A percentile compares a stretch with the other conserved stretches of the same genome.
Conservation (phyloP, 1,139 yeast species). For the Yamadazyma triangularis region DNA sequence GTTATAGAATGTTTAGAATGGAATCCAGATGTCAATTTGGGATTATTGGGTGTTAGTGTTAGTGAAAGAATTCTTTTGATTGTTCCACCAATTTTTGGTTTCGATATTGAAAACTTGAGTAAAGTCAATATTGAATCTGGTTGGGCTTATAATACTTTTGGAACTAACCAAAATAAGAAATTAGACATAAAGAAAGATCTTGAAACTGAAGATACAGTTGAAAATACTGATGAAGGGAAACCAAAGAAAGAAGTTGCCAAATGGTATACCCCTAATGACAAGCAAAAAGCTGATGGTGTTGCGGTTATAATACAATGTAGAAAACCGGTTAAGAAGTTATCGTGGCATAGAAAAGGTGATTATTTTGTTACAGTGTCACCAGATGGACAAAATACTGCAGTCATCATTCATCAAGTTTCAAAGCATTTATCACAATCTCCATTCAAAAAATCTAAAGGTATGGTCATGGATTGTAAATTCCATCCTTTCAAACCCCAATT, state of each 20-base stretch:
- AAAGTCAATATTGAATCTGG: conserved; percentile 81
- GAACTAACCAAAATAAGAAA: conserved; percentile 40
- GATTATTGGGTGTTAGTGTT: conserved; percentile 77
- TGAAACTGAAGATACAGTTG: conserved; percentile 33
- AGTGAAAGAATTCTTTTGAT: conserved; percentile 76
- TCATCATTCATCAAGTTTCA: conserved; percentile 88
- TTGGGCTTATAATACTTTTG: conserved; percentile 84
- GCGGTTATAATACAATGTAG: conserved; percentile 65
- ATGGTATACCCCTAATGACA: conserved; percentile 79
- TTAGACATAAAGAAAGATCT: conserved; percentile 39
- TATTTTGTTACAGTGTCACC: conserved; percentile 94
- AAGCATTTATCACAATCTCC: conserved; percentile 98
- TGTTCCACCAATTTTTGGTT: conserved; percentile 89
- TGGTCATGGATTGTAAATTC: conserved; percentile 92
- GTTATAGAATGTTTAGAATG: conserved; percentile 81
- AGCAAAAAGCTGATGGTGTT: conserved; percentile 62
- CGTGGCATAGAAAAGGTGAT: conserved; percentile 98
- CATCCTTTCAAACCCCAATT: conserved; percentile 96
- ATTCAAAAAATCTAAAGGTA: conserved; percentile 88
- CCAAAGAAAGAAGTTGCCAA: conserved; percentile 62
- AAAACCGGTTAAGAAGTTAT: conserved; percentile 71
- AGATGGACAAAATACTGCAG: conserved; percentile 82
- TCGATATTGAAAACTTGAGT: conserved; percentile 79
- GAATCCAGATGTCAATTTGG: conserved; percentile 77
- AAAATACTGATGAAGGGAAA: conserved; percentile 27